A percentile compares a stretch with the other conserved stretches of the same genome.
These are phyloP conservation scores for Spergularia bocconei DNA, from an alignment of 148 eudicot genomes.

Conservation along the genomic window DNA sequence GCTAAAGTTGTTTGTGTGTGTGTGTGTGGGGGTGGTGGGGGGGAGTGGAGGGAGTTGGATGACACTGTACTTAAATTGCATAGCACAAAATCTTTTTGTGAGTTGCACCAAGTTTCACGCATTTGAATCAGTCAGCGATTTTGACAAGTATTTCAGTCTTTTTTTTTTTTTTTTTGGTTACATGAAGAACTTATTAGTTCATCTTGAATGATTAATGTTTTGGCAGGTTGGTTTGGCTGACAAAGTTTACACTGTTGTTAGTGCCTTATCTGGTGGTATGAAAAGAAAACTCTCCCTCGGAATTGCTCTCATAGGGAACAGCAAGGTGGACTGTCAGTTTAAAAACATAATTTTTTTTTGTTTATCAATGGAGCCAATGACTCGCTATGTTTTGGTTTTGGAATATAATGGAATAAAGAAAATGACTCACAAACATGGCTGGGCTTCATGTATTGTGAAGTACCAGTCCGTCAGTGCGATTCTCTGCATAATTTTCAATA, in stretches of 20 bases:
- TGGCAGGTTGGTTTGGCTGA: slow-evolving; percentile 92
- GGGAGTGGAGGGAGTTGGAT: too few relatives aligned
- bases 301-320: slow-evolving; percentile 87
- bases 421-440: too few relatives aligned
- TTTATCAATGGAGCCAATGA: neutral
- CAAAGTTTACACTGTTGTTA: slow-evolving; percentile 71
- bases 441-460: too few relatives aligned
- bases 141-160: neutral
- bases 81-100: neutral
- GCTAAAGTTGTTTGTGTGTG: neutral
- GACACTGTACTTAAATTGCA: neutral
- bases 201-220: slow-evolving; percentile 15
- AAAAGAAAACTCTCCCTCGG: slow-evolving; percentile 93
- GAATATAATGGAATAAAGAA: too few relatives aligned
- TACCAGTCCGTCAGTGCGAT: too few relatives aligned
- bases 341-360: slow-evolving; percentile 3
- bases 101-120: neutral
- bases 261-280: slow-evolving; percentile 98
- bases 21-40: neutral
- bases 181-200: neutral
- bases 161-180: neutral
- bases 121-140: neutral
- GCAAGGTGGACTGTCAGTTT: slow-evolving; percentile 60
- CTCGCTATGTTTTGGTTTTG: too few relatives aligned
- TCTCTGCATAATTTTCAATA: too few relatives aligned